Evolutionary conservation across 352 stramenopile species (phyloP).

Genomic region (Halophytophthora polymorphica): DNA sequence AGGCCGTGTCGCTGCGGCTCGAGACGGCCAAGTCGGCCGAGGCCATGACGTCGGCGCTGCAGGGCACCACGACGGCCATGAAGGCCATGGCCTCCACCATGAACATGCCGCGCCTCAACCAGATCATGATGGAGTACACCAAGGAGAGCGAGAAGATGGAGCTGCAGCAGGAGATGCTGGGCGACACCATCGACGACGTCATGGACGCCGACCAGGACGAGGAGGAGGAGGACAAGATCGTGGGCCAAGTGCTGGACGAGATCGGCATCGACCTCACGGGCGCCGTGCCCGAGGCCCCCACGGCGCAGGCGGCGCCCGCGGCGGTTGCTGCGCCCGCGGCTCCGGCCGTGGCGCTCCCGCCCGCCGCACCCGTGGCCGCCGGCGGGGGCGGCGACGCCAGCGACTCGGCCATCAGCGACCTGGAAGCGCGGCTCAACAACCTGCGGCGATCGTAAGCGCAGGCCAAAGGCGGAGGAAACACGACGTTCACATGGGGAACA

Average conservation of each 20-base stretch:
- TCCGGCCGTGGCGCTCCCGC: slow-evolving; percentile 30
- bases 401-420: slow-evolving; percentile 91
- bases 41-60: slow-evolving; percentile 90
- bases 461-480: background rate
- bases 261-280: slow-evolving; percentile 95
- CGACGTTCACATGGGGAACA: slow-evolving; percentile 2
- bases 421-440: slow-evolving; percentile 97
- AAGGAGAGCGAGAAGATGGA: slow-evolving; percentile 98
- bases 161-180: slow-evolving; percentile 98
- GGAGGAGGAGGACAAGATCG: slow-evolving; percentile 96
- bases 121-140: slow-evolving; percentile 99
- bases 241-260: slow-evolving; percentile 96
- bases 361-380: slow-evolving; percentile 53
- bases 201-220: slow-evolving; percentile 94
- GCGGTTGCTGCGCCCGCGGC: slow-evolving; percentile 49
- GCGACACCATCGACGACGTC: slow-evolving; percentile 96
- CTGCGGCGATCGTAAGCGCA: slow-evolving; percentile 69
- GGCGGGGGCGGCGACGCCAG: slow-evolving; percentile 31
- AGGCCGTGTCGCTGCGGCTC: slow-evolving; percentile 92
- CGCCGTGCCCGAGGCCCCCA: slow-evolving; percentile 88
- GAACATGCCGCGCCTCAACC: slow-evolving; percentile 94
- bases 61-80: slow-evolving; percentile 82
- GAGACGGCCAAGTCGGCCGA: slow-evolving; percentile 95
- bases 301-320: slow-evolving; percentile 35
- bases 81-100: slow-evolving; percentile 93